Evolutionary conservation across 73 alveolate genomes (phyloP), one percentile per base, ranked within the genome.

Genomic region (Tetrahymena borealis): DNA sequence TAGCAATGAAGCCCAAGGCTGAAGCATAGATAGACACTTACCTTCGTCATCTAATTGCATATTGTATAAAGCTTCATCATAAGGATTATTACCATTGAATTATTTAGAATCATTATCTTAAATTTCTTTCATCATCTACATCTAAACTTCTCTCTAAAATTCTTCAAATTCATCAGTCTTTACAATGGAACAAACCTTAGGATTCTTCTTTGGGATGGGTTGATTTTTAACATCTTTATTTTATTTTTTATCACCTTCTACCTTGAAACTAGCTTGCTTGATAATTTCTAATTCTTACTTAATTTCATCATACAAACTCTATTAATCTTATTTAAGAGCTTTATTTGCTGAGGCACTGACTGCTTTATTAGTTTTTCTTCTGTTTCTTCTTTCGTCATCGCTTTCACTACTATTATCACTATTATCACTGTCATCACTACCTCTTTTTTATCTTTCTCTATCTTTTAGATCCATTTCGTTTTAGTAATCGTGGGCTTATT

Each of bases 1-100:
- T 0, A 96, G 93, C 32, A 96, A 93, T 4, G 97, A 94, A 60
- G 98, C 98, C 98, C 98, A 96, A 2, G 98, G 97, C 91, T 96
- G 78, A 78, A 95, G 98, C 97, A 96, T 96, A 32, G 98, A 96
- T 24, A 96, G 78, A 90, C 98, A 95, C 94, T 94, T 90, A 40
- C 97, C 96, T 90, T 60, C 39, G 39, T 95, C 96, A 15, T 95
- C 95, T 60, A 60, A 60, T 20, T 79, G 33, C 40, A 79, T 38
- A 79, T 79, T 38, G 32, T 36, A 79, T 7, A 79, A 79, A 0
- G 40, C 13, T 36, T 79, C 43, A 79, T 79, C 91, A 79, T 79
- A 79, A 28, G 77, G 77, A 79, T 31, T 79, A 24, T 16, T 36
- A 7, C 91, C 91, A 79, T 33, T 33, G 11, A 79, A 33, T 13